Evolutionary conservation across 1,139 yeast species (phyloP), one percentile per base, ranked within the genome.

Genomic region (Lodderomyces beijingensis): DNA sequence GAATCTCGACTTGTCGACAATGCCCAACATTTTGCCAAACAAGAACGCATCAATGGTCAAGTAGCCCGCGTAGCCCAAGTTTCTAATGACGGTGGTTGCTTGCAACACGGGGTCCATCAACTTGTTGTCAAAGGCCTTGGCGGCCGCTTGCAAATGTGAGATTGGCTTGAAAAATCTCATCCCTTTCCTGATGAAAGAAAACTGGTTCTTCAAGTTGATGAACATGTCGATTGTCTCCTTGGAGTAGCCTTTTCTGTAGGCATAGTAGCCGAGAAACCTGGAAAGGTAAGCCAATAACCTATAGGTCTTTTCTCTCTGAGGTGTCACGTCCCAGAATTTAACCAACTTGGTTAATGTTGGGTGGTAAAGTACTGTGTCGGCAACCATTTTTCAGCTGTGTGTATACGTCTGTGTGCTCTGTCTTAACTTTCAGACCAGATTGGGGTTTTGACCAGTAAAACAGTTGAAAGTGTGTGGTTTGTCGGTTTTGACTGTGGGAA

Each of bases 151-250:
- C 38, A 84, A 55, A 55, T 84, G 89, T 51, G 72, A 73, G 50
- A 89, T 62, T 1, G 95, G 95, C 62, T 88, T 89, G 45, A 88
- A 76, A 53, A 82, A 79, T 50, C 97, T 74, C 70, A 89, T 65
- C 14, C 89, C 79, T 64, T 89, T 89, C 56, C 97, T 78, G 39
- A 87, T 71, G 43, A 83, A 65, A 12, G 86, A 77, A 24, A 81
- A 68, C 42, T 80, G 78, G 31, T 57, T 55, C 55, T 78, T 80
- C 37, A 83, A 53, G 15, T 66, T 62, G 44, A 65, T 65, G 59
- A 78, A 71, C 37, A 70, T 54, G 38, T 62, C 65, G 28, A 80
- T 72, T 14, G 74, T 51, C 32, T 70, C 69, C 33, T 65, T 58
- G 14, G 77, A 51, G 50, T 66, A 76, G 16, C 88, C 88, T 47